A percentile compares a stretch with the other conserved stretches of the same genome.
Conservation (phyloP, 257 asterid genomes). For the Capsicum pubescens region DNA sequence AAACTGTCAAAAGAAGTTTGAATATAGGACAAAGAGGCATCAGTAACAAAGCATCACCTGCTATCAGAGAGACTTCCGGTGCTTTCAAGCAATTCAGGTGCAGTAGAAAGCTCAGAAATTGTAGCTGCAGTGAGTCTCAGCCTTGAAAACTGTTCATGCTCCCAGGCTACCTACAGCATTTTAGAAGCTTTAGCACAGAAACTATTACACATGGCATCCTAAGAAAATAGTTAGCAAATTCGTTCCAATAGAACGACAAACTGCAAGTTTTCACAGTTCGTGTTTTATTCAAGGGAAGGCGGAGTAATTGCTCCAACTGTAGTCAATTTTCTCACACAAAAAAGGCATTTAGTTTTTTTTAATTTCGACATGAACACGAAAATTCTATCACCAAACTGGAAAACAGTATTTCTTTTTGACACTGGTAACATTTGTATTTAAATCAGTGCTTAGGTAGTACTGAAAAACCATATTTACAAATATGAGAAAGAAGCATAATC, state of each 20-base stretch:
- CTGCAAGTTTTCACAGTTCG: background rate
- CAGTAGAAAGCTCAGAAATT: slow-evolving; percentile 70
- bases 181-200: slow-evolving; percentile 46
- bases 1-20: slow-evolving; percentile 34
- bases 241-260: background rate
- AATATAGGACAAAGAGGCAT: background rate
- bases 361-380: background rate
- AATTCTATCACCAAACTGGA: background rate
- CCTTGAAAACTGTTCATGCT: slow-evolving; percentile 97
- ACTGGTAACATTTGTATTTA: too few species aligned
- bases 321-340: slow-evolving; percentile 3
- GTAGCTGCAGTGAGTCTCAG: slow-evolving; percentile 93
- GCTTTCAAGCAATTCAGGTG: slow-evolving; percentile 86
- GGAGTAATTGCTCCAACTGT: background rate
- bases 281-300: background rate
- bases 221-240: background rate
- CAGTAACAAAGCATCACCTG: slow-evolving; percentile 58
- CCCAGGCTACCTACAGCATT: slow-evolving; percentile 92
- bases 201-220: background rate
- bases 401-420: background rate
- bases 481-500: too few species aligned
- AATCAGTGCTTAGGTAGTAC: too few species aligned
- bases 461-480: too few species aligned
- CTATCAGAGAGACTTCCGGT: slow-evolving; percentile 79
- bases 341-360: background rate